phyloP scores from a whole-genome alignment of 768 basidiomycete genomes.

The Leccinum imitatum region DNA sequence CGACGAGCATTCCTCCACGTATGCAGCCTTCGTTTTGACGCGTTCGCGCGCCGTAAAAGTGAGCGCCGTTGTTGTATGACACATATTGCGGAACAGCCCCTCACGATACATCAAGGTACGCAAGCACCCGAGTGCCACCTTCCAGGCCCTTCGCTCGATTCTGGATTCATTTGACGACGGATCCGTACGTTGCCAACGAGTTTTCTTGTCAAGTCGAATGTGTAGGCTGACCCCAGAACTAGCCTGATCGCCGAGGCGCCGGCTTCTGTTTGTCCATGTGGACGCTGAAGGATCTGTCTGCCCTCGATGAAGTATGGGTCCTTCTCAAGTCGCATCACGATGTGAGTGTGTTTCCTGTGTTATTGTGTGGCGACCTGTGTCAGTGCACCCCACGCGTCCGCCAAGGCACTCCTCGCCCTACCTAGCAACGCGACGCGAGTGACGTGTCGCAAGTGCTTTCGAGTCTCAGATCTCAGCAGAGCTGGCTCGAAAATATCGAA shows the following conservation, averaged over 20 bases:
- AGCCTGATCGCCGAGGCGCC: conserved; percentile 5
- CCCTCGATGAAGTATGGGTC: conserved; percentile 47
- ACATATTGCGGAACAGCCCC: background rate
- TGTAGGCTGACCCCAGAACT: conserved; percentile 18
- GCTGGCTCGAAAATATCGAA: conserved; percentile 1
- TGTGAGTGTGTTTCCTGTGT: conserved; percentile 37
- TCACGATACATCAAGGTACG: conserved; percentile 22
- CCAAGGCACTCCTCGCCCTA: conserved; percentile 1
- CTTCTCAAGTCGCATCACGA: conserved; percentile 62
- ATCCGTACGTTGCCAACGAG: conserved; percentile 17
- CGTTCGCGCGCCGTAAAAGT: conserved; percentile 57
- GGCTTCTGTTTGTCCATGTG: conserved; percentile 46
- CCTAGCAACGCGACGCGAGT: background rate
- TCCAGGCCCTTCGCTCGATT: conserved; percentile 27
- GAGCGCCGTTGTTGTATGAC: conserved; percentile 20
- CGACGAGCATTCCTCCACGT: conserved; percentile 8
- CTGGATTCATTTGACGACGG: conserved; percentile 24
- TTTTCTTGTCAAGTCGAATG: background rate
- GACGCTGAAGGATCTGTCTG: conserved; percentile 40
- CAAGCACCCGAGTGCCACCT: conserved; percentile 22
- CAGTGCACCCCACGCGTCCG: conserved; percentile 4
- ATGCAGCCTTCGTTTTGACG: conserved; percentile 46
- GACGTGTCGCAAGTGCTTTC: background rate
- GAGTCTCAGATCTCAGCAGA: conserved; percentile 1
- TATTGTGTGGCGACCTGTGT: background rate